Conservation (phyloP, 1,284 basidiomycete genomes). For the Sporisorium scitamineum region DNA sequence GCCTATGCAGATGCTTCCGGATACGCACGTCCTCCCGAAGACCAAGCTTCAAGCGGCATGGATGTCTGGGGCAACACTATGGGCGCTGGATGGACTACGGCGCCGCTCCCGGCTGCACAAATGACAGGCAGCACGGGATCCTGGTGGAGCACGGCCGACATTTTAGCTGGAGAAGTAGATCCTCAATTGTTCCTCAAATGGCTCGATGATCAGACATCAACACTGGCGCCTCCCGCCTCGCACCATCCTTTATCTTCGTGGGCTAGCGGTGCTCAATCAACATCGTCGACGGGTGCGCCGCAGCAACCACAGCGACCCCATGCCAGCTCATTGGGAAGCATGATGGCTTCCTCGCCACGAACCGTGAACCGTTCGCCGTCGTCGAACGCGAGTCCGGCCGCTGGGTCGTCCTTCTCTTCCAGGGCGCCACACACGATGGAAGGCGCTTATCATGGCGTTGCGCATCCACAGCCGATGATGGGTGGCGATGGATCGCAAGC, state of each 20-base stretch:
- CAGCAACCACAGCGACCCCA: conserved; percentile 9
- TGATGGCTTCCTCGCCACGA: conserved; percentile 6
- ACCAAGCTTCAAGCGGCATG: background rate
- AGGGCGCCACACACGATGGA: background rate
- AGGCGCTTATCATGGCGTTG: background rate
- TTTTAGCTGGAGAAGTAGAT: conserved; percentile 49
- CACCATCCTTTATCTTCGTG: conserved; percentile 45
- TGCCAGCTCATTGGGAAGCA: conserved; percentile 17
- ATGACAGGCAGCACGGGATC: conserved; percentile 29
- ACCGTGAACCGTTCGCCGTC: conserved; percentile 15
- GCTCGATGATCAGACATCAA: conserved; percentile 51
- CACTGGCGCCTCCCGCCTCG: conserved; percentile 38
- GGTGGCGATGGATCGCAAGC: conserved; percentile 1
- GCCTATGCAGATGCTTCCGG: conserved; percentile 1
- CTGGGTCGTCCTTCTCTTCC: conserved; percentile 7
- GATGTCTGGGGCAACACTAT: conserved; percentile 5
- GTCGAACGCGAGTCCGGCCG: conserved; percentile 19
- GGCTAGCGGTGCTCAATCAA: conserved; percentile 20
- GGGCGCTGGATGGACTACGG: conserved; percentile 9
- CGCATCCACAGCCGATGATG: conserved; percentile 5
- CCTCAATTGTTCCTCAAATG: conserved; percentile 48
- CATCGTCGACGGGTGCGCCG: conserved; percentile 1
- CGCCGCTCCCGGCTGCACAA: conserved; percentile 15
- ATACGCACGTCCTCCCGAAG: conserved; percentile 4
- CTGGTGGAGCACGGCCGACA: conserved; percentile 53